Base-by-base conservation (phyloP, 2,329 filamentous ascomycete species). In the Paecilomyces sp. region DNA sequence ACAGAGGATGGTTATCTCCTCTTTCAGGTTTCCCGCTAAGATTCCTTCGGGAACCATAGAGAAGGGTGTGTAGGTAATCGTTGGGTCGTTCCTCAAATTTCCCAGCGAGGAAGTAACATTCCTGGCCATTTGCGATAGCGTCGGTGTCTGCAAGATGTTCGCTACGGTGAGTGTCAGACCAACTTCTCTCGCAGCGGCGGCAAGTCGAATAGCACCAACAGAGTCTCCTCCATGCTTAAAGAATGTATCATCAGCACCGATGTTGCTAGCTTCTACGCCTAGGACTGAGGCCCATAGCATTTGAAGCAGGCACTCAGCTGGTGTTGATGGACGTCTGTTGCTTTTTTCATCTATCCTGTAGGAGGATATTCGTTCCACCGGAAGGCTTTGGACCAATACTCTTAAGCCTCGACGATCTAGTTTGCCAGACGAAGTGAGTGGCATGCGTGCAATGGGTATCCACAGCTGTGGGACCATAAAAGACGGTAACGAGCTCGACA, bases 381-480 rank as follows among this genome's bases (percentile, higher is more conserved):
- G 53, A 8, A 65, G 28, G 15, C 54, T 53, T 22, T 58, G 30
- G 12, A 56, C 57, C 15, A 53, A 55, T 1, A 54, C 56, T 9
- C 58, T 58, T 34, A 65, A 55, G 3, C 59, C 18, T 18, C 58
- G 55, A n/a, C 67, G 69, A 61, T 76, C 70, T 56, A 72, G 66
- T 61, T 73, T 76, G 28, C 74, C 73, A 57, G 64, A 63, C 0
- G 65, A 33, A 13, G 67, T 70, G 2, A 75, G 57, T 1, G 75
- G 76, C 30, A 76, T 64, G 4, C 65, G 58, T 3, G 66, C 62
- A 9, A 76, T 60, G 2, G 70, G 70, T 22, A 76, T 65, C 24
- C 70, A 77, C 22, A 67, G 57, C 58, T 62, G 69, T 22, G 76
- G 76, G 15, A 76, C 66, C 67, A 74, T 74, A 59, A 66, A 71